phyloP scores from a whole-genome alignment of 768 basidiomycete genomes.

The Boletus tylopilopsis region DNA sequence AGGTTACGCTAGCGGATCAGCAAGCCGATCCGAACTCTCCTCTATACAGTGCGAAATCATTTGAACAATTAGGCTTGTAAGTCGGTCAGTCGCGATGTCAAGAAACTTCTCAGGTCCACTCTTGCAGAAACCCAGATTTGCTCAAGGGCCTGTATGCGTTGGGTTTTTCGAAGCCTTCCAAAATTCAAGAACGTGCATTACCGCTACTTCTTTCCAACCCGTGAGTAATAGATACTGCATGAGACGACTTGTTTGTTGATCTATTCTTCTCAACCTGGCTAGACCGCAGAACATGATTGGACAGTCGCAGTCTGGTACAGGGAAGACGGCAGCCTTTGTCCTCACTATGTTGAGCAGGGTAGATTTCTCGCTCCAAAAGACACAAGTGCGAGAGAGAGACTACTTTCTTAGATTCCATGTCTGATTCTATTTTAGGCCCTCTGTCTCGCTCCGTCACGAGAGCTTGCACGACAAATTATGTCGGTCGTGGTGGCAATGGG shows the following conservation, averaged over 20 bases:
- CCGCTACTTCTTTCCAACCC: conserved; percentile 88
- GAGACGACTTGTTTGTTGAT: not conserved
- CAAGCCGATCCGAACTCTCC: conserved; percentile 97
- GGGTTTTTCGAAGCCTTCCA: conserved; percentile 97
- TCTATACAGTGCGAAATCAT: conserved; percentile 86
- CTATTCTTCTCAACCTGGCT: conserved; percentile 2
- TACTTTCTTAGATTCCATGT: not conserved
- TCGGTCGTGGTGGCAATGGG: conserved; percentile 92
- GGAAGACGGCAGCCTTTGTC: conserved; percentile 98
- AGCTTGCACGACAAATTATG: conserved; percentile 97
- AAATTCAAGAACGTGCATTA: conserved; percentile 96
- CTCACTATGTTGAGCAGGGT: conserved; percentile 95
- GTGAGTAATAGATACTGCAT: conserved; percentile 42
- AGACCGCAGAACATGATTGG: conserved; percentile 99
- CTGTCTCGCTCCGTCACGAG: conserved; percentile 96
- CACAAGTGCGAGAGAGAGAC: conserved; percentile 56
- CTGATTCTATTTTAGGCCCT: conserved; percentile 58
- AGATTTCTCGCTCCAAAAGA: conserved; percentile 75
- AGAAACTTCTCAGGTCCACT: conserved; percentile 4
- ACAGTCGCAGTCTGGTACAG: conserved; percentile 98
- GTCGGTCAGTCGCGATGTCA: conserved; percentile 29
- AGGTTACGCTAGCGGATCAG: conserved; percentile 97
- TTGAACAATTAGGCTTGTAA: conserved; percentile 93
- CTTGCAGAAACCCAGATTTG: conserved; percentile 72
- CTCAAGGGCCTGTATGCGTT: conserved; percentile 93